Evolutionary conservation across 768 basidiomycete genomes (phyloP).

Genomic region (Tricholoma sp.): DNA sequence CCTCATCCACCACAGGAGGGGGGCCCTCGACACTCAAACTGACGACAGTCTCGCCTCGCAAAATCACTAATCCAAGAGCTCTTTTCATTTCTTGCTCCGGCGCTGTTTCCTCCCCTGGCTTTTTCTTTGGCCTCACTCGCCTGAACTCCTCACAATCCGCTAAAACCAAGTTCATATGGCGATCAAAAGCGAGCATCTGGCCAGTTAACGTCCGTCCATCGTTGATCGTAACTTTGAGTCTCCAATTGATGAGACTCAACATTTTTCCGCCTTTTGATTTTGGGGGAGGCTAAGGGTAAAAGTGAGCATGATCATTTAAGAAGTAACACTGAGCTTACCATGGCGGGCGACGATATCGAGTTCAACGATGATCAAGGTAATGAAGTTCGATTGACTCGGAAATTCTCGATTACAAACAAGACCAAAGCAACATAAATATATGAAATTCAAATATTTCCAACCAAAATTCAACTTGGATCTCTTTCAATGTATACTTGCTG

Average conservation of each 20-base stretch:
- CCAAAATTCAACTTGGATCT: no score
- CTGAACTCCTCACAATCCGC: conserved; percentile 99
- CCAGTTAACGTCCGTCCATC: conserved; percentile 94
- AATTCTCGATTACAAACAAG: no score
- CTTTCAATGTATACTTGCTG: no score
- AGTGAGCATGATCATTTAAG: not conserved
- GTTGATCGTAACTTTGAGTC: conserved; percentile 94
- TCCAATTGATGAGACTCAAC: conserved; percentile 96
- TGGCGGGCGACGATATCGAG: conserved; percentile 37
- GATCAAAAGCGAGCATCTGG: conserved; percentile 99
- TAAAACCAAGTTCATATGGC: conserved; percentile 98
- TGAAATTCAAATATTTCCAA: no score
- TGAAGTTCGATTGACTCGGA: no score
- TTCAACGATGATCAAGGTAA: conserved; percentile 11
- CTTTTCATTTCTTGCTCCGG: conserved; percentile 94
- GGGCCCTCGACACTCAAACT: conserved; percentile 94
- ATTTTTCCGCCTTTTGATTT: conserved; percentile 99
- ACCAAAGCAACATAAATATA: no score
- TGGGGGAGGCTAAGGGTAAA: conserved; percentile 69
- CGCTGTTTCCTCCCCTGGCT: conserved; percentile 71
- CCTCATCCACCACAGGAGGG: conserved; percentile 85
- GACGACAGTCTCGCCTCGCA: conserved; percentile 95
- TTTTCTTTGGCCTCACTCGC: conserved; percentile 88
- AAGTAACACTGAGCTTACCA: conserved; percentile 37
- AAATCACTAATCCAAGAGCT: conserved; percentile 91